These are phyloP conservation scores for Fragilariopsis cylindrus DNA, from an alignment of 108 stramenopile genomes.

Conservation along the genomic window DNA sequence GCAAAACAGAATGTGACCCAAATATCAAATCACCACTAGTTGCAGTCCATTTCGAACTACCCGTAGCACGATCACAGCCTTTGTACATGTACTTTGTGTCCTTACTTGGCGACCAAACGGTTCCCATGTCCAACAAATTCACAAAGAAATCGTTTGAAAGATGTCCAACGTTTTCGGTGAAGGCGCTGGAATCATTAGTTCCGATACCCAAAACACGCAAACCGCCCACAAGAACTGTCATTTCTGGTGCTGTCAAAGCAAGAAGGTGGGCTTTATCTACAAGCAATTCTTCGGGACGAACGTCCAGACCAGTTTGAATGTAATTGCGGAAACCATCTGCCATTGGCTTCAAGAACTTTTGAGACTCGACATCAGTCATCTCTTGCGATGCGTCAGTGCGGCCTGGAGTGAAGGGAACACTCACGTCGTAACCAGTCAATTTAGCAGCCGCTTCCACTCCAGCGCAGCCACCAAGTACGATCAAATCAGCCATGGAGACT, in stretches of 20 bases:
- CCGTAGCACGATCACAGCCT: constrained; percentile 41
- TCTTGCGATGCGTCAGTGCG: constrained; percentile 66
- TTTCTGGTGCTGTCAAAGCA: constrained; percentile 60
- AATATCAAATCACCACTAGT: constrained; percentile 66
- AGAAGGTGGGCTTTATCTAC: constrained; percentile 67
- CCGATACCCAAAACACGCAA: constrained; percentile 55
- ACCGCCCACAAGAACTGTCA: constrained; percentile 72
- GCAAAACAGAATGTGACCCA: constrained; percentile 64
- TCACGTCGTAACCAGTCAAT: constrained; percentile 43
- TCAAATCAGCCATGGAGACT: constrained; percentile 73
- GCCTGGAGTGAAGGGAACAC: constrained; percentile 70
- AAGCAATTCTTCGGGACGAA: constrained; percentile 45
- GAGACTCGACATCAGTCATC: constrained; percentile 57
- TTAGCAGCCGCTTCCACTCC: constrained; percentile 66
- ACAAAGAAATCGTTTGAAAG: constrained; percentile 69
- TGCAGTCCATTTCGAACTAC: constrained; percentile 43
- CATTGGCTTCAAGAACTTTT: constrained; percentile 46
- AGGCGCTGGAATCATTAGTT: constrained; percentile 21
- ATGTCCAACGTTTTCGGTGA: constrained; percentile 49
- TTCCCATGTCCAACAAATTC: constrained; percentile 57
- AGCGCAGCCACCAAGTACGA: constrained; percentile 70
- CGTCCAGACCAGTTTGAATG: constrained; percentile 18
- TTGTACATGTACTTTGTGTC: constrained; percentile 44
- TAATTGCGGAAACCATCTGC: constrained; percentile 78
- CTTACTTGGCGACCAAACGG: constrained; percentile 44